Evolutionary conservation across 352 stramenopile species (phyloP).

Genomic region (Globisporangium spinosum): DNA sequence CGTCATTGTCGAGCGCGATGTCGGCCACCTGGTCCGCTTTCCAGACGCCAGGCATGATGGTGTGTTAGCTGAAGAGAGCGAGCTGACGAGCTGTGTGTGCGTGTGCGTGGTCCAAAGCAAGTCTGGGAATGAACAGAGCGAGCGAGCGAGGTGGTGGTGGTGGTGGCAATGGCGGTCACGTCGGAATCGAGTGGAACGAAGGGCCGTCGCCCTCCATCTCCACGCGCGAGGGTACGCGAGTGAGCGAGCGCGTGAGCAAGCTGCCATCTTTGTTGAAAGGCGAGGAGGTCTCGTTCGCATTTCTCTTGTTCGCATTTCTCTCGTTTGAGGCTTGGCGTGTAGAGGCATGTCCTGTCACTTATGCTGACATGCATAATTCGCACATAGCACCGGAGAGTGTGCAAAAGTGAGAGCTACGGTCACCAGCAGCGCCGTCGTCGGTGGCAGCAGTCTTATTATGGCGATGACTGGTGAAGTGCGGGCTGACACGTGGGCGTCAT

Average conservation of each 20-base stretch:
- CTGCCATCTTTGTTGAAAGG: neutral
- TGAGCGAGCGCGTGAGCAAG: neutral
- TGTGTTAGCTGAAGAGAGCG: neutral
- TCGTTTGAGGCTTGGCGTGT: too few species aligned
- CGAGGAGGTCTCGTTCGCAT: neutral
- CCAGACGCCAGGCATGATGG: constrained; percentile 12
- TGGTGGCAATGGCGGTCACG: neutral
- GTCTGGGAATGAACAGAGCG: constrained; percentile 12
- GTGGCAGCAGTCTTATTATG: neutral
- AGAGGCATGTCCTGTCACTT: neutral
- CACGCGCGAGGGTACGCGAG: neutral
- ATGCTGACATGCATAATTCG: neutral
- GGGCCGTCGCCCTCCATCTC: neutral
- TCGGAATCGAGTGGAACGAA: neutral
- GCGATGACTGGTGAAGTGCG: neutral
- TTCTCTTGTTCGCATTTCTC: too few species aligned
- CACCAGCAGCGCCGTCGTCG: neutral
- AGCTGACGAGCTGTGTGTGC: neutral
- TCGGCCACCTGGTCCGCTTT: constrained; percentile 10
- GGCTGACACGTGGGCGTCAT: neutral
- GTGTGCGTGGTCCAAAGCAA: constrained; percentile 11
- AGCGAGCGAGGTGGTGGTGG: neutral
- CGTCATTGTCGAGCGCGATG: constrained; percentile 13
- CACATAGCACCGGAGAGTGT: neutral
- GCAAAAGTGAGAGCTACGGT: neutral